Base-by-base conservation (phyloP, 2,329 filamentous ascomycete genomes). In the Diaporthe batatas region DNA sequence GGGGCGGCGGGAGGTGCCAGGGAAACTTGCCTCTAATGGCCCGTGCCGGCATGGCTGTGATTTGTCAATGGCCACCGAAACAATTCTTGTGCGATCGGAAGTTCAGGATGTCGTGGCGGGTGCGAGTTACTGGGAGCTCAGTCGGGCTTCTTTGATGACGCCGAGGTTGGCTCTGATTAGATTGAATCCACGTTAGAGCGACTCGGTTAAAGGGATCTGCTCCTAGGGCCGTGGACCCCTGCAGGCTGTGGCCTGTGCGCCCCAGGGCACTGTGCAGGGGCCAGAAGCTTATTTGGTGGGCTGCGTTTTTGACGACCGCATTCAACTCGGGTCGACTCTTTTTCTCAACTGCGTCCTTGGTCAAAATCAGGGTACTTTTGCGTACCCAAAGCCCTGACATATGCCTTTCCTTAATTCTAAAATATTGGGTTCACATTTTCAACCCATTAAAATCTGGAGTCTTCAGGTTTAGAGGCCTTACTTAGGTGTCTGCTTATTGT, bases 1-100 rank as follows among this genome's bases (percentile, higher is more conserved):
- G 34, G 10, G 53, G 39, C 39, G 44, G 23, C 11, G 3, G 25
- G 12, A 47, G 36, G 29, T 53, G 21, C 14, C n/a, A 21, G 53
- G 72, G 23, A 21, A 39, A 39, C 80, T 70, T 78, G 89, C 88
- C 88, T 86, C 86, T 84, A 54, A 89, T 87, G 73, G 88, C 88
- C 78, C 88, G 87, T 75, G 62, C 62, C 51, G 88, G 87, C 88
- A 90, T 90, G 67, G 71, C 83, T 79, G 55, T 44, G 72, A 67
- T 23, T 73, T 58, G 62, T 72, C 76, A 29, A 32, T 23, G 21
- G 2, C 62, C 36, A 34, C 10, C n/a, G 44, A 2, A 23, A 21
- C 10, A 6, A 14, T 53, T 2, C n/a, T 29, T 16, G n/a, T 21
- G 44, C 29, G 14, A 2, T 36, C 25, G 62, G 12, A 21, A 11